Evolutionary conservation across 345 rosid species (phyloP).

Genomic region (Aegle marmelos): DNA sequence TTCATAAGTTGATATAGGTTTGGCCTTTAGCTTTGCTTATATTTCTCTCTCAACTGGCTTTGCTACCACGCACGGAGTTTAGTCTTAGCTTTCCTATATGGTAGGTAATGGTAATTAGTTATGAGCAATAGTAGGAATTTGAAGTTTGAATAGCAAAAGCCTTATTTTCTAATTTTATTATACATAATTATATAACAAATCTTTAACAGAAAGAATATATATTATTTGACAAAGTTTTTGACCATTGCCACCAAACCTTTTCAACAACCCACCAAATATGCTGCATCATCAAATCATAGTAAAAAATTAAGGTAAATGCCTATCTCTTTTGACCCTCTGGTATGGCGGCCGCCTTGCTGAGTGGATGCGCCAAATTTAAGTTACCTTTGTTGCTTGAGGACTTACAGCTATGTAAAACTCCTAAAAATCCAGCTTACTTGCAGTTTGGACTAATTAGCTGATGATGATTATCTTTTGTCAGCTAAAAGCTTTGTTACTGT

Average conservation of each 20-base stretch:
- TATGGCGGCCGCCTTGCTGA: neutral
- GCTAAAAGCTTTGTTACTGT: neutral
- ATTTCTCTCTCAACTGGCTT: neutral
- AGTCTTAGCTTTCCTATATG: neutral
- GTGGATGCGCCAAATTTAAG: neutral
- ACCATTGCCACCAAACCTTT: slow-evolving; percentile 12
- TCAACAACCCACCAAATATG: slow-evolving; percentile 15
- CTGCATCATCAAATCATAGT: neutral
- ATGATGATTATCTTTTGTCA: neutral
- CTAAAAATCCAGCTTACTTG: neutral
- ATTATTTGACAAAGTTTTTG: neutral
- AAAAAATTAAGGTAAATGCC: neutral
- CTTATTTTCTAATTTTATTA: neutral
- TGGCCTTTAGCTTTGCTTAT: neutral
- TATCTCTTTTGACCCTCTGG: neutral
- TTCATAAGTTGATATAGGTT: neutral
- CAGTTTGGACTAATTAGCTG: neutral
- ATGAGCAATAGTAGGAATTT: neutral
- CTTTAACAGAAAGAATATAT: slow-evolving; percentile 17
- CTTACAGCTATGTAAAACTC: neutral
- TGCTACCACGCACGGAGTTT: neutral
- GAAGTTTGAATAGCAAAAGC: neutral
- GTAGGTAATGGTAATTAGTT: neutral
- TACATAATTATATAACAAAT: slow-evolving; percentile 5
- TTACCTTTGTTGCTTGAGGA: neutral